phyloP scores from a whole-genome alignment of 2,329 filamentous ascomycete genomes.

The Endoconidiophora laricicola region DNA sequence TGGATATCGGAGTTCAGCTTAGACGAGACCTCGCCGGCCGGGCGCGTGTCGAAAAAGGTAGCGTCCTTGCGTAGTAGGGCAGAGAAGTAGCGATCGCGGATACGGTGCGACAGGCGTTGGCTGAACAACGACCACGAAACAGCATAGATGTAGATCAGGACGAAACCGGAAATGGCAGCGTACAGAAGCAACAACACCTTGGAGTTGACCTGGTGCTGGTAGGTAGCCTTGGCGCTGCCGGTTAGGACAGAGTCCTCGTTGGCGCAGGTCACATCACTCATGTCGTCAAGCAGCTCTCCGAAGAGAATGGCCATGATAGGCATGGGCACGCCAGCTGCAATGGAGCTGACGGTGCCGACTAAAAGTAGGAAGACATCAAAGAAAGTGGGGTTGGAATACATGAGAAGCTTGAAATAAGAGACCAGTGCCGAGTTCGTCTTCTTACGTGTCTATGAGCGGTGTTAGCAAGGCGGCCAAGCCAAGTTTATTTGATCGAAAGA shows the following conservation, averaged over 20 bases:
- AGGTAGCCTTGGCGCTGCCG: slow-evolving; percentile 17
- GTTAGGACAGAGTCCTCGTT: slow-evolving; percentile 14
- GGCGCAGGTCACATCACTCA: slow-evolving; percentile 40
- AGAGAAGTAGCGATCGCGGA: slow-evolving; percentile 43
- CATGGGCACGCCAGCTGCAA: slow-evolving; percentile 44
- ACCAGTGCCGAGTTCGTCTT: slow-evolving; percentile 17
- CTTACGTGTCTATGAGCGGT: background rate
- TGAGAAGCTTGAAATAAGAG: slow-evolving; percentile 28
- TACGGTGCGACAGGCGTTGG: slow-evolving; percentile 43
- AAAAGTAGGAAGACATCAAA: slow-evolving; percentile 27
- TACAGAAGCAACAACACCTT: slow-evolving; percentile 47
- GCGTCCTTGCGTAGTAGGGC: slow-evolving; percentile 44
- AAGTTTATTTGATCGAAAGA: background rate
- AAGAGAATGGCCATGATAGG: slow-evolving; percentile 49
- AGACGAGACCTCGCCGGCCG: slow-evolving; percentile 45
- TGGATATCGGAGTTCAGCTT: slow-evolving; percentile 50
- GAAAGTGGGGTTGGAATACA: slow-evolving; percentile 28
- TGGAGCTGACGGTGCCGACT: slow-evolving; percentile 28
- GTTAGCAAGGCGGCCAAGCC: background rate
- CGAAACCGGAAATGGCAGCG: slow-evolving; percentile 45
- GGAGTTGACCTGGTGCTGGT: slow-evolving; percentile 29
- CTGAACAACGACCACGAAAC: slow-evolving; percentile 48
- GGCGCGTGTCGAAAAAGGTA: slow-evolving; percentile 45
- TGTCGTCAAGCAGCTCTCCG: slow-evolving; percentile 43
- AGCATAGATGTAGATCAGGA: slow-evolving; percentile 46